phyloP scores from a whole-genome alignment of 1,139 yeast species.

The Lodderomyces jiufengensis region DNA sequence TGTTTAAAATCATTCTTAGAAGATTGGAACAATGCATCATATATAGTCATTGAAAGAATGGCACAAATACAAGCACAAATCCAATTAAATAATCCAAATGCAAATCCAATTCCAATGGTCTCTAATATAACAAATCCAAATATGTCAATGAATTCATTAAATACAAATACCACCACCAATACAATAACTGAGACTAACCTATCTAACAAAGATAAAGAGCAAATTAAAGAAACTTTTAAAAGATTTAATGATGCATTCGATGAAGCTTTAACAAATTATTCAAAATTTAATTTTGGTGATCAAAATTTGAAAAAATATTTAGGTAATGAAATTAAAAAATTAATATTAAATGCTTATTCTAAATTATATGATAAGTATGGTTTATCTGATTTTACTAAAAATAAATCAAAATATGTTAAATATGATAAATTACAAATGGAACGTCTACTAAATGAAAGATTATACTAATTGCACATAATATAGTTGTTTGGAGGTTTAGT shows the following conservation, averaged over 20 bases:
- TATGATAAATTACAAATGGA: slow-evolving; percentile 66
- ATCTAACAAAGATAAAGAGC: slow-evolving; percentile 73
- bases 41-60: slow-evolving; percentile 66
- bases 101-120: not conserved
- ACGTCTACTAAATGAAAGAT: slow-evolving; percentile 33
- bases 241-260: slow-evolving; percentile 83
- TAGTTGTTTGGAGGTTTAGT: no score
- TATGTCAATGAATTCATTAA: not conserved
- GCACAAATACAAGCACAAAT: slow-evolving; percentile 38
- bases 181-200: slow-evolving; percentile 20
- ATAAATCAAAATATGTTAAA: slow-evolving; percentile 68
- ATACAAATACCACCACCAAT: slow-evolving; percentile 5
- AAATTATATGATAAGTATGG: slow-evolving; percentile 77
- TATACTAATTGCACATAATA: no score
- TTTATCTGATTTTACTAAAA: slow-evolving; percentile 68
- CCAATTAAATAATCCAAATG: not conserved
- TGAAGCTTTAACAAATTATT: slow-evolving; percentile 61
- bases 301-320: slow-evolving; percentile 57
- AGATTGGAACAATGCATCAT: slow-evolving; percentile 82
- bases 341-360: slow-evolving; percentile 78
- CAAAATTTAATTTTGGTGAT: slow-evolving; percentile 64
- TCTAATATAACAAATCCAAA: no score
- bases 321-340: slow-evolving; percentile 60
- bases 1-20: slow-evolving; percentile 73
- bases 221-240: slow-evolving; percentile 79